phyloP scores from a whole-genome alignment of 148 eudicot genomes.

The Persicaria maculosa region DNA sequence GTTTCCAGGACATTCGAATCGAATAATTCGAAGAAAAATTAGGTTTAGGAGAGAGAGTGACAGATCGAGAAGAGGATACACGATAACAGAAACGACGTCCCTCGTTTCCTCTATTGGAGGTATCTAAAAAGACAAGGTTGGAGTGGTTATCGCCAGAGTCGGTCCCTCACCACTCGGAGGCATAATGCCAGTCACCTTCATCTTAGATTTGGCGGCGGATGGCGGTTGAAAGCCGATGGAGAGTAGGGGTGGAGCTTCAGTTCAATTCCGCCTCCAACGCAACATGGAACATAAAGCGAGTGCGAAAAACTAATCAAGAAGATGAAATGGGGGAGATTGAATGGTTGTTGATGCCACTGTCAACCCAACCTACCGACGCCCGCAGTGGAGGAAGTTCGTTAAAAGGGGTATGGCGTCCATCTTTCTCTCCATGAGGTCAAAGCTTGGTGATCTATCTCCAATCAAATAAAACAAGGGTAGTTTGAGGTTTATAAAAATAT shows the following conservation, averaged over 20 bases:
- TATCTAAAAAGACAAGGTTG: slow-evolving; percentile 40
- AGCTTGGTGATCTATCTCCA: too few species aligned
- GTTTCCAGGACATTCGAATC: background rate
- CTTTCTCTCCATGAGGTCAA: slow-evolving; percentile 1
- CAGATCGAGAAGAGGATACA: slow-evolving; percentile 71
- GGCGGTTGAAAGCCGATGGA: slow-evolving; percentile 39
- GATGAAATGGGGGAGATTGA: background rate
- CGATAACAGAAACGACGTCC: slow-evolving; percentile 68
- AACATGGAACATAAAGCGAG: background rate
- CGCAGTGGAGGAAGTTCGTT: background rate
- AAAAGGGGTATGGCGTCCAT: background rate
- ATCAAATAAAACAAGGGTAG: too few species aligned
- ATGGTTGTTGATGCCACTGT: background rate
- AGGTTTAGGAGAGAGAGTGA: slow-evolving; percentile 15
- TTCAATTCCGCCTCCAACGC: slow-evolving; percentile 21
- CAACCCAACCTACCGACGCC: background rate
- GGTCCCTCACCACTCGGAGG: slow-evolving; percentile 79
- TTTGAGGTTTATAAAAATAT: too few species aligned
- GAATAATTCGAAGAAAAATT: background rate
- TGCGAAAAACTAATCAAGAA: background rate
- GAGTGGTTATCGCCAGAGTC: slow-evolving; percentile 25
- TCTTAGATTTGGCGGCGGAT: slow-evolving; percentile 32
- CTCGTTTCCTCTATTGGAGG: slow-evolving; percentile 67
- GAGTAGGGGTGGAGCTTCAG: slow-evolving; percentile 10
- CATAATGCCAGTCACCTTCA: slow-evolving; percentile 84